Evolutionary conservation across 192 early-diverging fungal species (phyloP).

Genomic region (Gigaspora rosea): DNA sequence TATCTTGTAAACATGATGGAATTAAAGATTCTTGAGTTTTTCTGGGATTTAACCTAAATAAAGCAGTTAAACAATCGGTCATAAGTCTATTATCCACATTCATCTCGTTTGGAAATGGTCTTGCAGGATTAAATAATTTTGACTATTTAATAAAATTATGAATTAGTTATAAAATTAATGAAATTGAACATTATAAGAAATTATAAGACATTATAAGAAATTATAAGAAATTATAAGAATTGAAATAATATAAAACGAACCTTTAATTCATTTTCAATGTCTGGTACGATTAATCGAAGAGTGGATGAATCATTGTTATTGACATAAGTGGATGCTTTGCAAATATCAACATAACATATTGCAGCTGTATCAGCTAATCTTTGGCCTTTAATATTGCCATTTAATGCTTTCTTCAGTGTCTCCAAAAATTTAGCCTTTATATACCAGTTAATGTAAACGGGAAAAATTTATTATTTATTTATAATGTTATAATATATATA

Average conservation of each 20-base stretch:
- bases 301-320: constrained; percentile 61
- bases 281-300: constrained; percentile 62
- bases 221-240: no score
- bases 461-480: no score
- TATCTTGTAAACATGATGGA: constrained; percentile 67
- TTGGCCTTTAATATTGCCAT: constrained; percentile 10
- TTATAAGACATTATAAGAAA: not conserved
- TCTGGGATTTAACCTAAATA: constrained; percentile 73
- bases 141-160: constrained; percentile 41
- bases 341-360: constrained; percentile 75
- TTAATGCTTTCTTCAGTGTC: constrained; percentile 54
- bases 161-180: not conserved
- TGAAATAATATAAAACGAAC: constrained; percentile 35
- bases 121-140: constrained; percentile 63
- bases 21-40: constrained; percentile 72
- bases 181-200: no score
- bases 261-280: constrained; percentile 77
- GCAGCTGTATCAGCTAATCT: constrained; percentile 67
- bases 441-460: no score
- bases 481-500: no score
- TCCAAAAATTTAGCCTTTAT: constrained; percentile 53
- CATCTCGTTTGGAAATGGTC: constrained; percentile 47
- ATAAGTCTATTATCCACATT: constrained; percentile 79
- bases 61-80: constrained; percentile 70
- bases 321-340: constrained; percentile 71